Evolutionary conservation across 495 filamentous ascomycete genomes (phyloP).

Genomic region (Penicillium salamii): DNA sequence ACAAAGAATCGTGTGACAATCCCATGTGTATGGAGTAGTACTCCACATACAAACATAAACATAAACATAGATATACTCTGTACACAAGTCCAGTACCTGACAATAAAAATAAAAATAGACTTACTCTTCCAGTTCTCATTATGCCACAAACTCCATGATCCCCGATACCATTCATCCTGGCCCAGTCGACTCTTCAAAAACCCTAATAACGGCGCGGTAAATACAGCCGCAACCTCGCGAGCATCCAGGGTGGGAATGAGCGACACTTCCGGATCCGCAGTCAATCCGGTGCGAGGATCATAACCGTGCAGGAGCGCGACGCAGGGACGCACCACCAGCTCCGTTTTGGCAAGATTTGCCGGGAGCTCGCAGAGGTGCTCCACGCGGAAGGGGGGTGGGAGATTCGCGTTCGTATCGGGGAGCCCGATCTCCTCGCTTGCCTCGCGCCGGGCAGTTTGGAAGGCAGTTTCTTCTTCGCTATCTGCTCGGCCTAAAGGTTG

Average conservation of each 20-base stretch:
- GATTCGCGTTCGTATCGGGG: slow-evolving; percentile 56
- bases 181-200: slow-evolving; percentile 50
- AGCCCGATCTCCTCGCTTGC: slow-evolving; percentile 90
- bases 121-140: slow-evolving; percentile 53
- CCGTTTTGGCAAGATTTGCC: slow-evolving; percentile 72
- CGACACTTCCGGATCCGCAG: slow-evolving; percentile 59
- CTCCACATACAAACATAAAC: slow-evolving; percentile 2
- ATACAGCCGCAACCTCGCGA: slow-evolving; percentile 86
- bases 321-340: slow-evolving; percentile 79
- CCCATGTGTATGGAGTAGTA: slow-evolving; percentile 5
- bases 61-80: slow-evolving; percentile 21
- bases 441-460: slow-evolving; percentile 81
- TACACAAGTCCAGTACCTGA: no score
- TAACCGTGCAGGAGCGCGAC: slow-evolving; percentile 75
- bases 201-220: slow-evolving; percentile 75
- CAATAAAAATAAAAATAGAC: slow-evolving; percentile 11
- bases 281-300: slow-evolving; percentile 31
- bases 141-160: slow-evolving; percentile 35
- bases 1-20: neutral
- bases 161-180: slow-evolving; percentile 57
- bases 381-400: slow-evolving; percentile 70
- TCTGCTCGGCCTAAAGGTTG: slow-evolving; percentile 47
- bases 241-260: slow-evolving; percentile 79
- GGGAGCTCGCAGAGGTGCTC: slow-evolving; percentile 85
- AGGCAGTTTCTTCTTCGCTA: slow-evolving; percentile 46